Base-by-base conservation (phyloP, 2,329 filamentous ascomycete species). In the Didymella segeticola region DNA sequence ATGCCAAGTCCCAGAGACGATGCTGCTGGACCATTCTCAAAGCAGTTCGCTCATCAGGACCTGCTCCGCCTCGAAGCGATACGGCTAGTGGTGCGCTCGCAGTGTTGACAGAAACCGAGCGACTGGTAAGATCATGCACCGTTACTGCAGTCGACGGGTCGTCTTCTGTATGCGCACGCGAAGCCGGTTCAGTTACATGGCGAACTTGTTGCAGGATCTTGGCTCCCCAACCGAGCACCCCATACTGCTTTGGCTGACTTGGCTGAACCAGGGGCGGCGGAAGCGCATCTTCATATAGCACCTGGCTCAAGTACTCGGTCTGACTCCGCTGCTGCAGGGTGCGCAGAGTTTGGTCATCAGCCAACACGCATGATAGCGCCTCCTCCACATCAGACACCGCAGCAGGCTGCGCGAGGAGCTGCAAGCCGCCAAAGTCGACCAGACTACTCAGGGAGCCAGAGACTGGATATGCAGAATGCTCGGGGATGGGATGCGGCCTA, bases 281-380 rank as follows among this genome's bases (percentile, higher is more conserved):
- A 5, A 23, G 31, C 17, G 46, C 25, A 19, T 31, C 31, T 0
- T 52, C 60, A 27, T 68, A 65, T 4, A 70, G 56, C 22, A 69
- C 60, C n/a, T 53, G 57, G 34, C 63, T 68, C 47, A 68, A 37
- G 42, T 67, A 50, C 46, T 69, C 68, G 19, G 58, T 53, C 49
- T 69, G 67, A 11, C 51, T 37, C 31, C 60, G 52, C 17, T 67
- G 60, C 15, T 67, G 66, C 39, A 63, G 61, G 10, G 38, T 25
- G 4, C 41, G 42, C 4, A 36, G 38, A 25, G 29, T 27, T 5
- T 25, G 27, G 29, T 49, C 9, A 23, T 31, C 37, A 23, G 39
- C 29, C 45, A 36, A 27, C 45, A 54, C 46, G 5, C 34, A 43
- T 29, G 43, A 43, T 37, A 47, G 34, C 26, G 43, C 26, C 30